phyloP scores from a whole-genome alignment of 1,139 yeast genomes.

The Zygosaccharomyces sapae region DNA sequence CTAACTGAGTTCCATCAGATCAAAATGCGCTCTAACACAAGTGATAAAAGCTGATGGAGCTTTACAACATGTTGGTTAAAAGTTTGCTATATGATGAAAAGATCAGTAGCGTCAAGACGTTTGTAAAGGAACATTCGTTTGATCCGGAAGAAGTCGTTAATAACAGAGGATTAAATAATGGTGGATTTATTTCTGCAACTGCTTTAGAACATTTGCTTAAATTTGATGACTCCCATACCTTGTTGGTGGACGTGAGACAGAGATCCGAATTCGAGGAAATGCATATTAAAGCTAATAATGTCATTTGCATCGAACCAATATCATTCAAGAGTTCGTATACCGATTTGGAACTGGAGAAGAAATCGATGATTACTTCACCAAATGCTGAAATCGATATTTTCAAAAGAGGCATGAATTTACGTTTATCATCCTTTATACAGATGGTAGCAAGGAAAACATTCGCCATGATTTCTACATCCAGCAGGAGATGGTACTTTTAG shows the following conservation, averaged over 20 bases:
- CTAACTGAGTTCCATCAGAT: constrained; percentile 26
- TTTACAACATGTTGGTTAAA: constrained; percentile 32
- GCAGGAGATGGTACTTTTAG: constrained; percentile 24
- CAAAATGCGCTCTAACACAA: constrained; percentile 18
- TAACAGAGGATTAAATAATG: constrained; percentile 10
- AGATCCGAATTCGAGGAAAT: constrained; percentile 52
- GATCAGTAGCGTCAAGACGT: constrained; percentile 26
- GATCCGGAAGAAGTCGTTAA: neutral
- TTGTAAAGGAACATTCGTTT: constrained; percentile 22
- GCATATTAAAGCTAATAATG: constrained; percentile 52
- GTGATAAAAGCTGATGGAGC: constrained; percentile 29
- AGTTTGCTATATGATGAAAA: constrained; percentile 29
- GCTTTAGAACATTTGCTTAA: constrained; percentile 21
- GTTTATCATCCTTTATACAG: constrained; percentile 60
- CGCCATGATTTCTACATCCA: constrained; percentile 17
- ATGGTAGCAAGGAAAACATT: constrained; percentile 25
- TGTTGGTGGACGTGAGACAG: constrained; percentile 65
- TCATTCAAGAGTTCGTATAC: constrained; percentile 44
- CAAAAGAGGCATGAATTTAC: constrained; percentile 52
- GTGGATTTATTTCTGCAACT: constrained; percentile 19
- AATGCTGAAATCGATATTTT: constrained; percentile 50
- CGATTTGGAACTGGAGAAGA: constrained; percentile 58
- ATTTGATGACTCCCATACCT: constrained; percentile 28
- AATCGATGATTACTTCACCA: constrained; percentile 53
- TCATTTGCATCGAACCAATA: constrained; percentile 71